phyloP scores from a whole-genome alignment of 495 filamentous ascomycete species.

The Penicillium verhagenii region DNA sequence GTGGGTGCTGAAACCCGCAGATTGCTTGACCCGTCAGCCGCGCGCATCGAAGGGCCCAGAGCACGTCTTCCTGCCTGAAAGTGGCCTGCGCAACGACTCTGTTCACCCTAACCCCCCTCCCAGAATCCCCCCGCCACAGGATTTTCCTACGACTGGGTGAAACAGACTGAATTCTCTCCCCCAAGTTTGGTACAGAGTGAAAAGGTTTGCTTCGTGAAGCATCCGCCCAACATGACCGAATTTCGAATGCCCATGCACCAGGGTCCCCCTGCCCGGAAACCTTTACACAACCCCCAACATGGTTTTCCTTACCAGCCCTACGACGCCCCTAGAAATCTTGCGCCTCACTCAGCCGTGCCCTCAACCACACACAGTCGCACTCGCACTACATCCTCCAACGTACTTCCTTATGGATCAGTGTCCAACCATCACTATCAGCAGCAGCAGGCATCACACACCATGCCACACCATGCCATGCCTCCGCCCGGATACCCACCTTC shows the following conservation, averaged over 20 bases:
- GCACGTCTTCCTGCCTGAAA: conserved; percentile 6
- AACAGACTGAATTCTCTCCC: neutral
- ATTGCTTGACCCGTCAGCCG: conserved; percentile 21
- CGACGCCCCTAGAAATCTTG: conserved; percentile 29
- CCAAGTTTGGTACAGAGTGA: conserved; percentile 3
- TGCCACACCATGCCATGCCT: conserved; percentile 30
- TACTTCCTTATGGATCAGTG: conserved; percentile 44
- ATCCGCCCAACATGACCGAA: conserved; percentile 42
- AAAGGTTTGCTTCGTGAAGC: conserved; percentile 32
- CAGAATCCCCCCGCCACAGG: neutral
- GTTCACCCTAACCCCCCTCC: neutral
- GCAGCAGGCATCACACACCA: conserved; percentile 20
- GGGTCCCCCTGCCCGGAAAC: conserved; percentile 37
- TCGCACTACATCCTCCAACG: conserved; percentile 61
- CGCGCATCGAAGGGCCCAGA: conserved; percentile 21
- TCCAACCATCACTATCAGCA: conserved; percentile 14
- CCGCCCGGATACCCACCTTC: conserved; percentile 42
- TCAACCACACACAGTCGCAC: conserved; percentile 49
- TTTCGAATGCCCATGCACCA: conserved; percentile 43
- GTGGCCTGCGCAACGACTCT: neutral
- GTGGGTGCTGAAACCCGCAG: conserved; percentile 25
- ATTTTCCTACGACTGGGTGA: conserved; percentile 5
- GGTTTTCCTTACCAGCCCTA: conserved; percentile 36
- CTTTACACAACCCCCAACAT: conserved; percentile 27
- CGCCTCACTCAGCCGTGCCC: conserved; percentile 29